Evolutionary conservation across 1,284 basidiomycete genomes (phyloP).

Genomic region (Heliocybe sulcata): DNA sequence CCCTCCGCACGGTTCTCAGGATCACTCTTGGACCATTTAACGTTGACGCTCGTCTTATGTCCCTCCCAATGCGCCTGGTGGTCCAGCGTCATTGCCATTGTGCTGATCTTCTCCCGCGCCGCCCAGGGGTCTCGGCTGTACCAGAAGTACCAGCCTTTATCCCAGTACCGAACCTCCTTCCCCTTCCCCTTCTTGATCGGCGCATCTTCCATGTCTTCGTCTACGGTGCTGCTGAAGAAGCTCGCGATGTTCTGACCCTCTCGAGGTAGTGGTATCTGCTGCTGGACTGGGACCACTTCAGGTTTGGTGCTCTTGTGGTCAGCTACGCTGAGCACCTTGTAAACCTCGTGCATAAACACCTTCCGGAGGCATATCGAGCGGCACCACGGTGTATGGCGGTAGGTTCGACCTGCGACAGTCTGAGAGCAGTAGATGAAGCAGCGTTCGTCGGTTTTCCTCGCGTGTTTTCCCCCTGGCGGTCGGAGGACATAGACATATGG

Average conservation of each 20-base stretch:
- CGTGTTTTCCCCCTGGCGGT: not conserved
- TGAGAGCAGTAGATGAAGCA: constrained; percentile 71
- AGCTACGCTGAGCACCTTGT: constrained; percentile 38
- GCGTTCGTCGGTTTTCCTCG: constrained; percentile 48
- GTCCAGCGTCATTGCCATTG: constrained; percentile 49
- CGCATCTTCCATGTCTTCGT: constrained; percentile 3
- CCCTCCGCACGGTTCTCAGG: not conserved
- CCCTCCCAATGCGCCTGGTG: constrained; percentile 34
- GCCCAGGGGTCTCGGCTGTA: constrained; percentile 44
- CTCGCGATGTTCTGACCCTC: constrained; percentile 11
- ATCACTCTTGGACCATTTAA: constrained; percentile 27
- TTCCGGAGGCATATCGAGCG: constrained; percentile 64
- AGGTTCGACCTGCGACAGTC: constrained; percentile 47
- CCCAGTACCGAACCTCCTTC: constrained; percentile 47
- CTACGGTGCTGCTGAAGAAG: constrained; percentile 2
- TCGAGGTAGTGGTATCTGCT: constrained; percentile 10
- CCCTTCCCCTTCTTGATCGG: not conserved
- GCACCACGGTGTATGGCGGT: constrained; percentile 51
- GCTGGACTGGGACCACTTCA: not conserved
- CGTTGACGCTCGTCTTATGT: constrained; percentile 32
- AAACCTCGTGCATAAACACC: constrained; percentile 67
- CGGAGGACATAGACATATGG: not conserved
- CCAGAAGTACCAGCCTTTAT: constrained; percentile 73
- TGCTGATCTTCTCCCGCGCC: constrained; percentile 45
- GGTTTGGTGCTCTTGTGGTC: constrained; percentile 6